phyloP scores from a whole-genome alignment of 2,329 filamentous ascomycete species.

The Aspergillus fumigatus region DNA sequence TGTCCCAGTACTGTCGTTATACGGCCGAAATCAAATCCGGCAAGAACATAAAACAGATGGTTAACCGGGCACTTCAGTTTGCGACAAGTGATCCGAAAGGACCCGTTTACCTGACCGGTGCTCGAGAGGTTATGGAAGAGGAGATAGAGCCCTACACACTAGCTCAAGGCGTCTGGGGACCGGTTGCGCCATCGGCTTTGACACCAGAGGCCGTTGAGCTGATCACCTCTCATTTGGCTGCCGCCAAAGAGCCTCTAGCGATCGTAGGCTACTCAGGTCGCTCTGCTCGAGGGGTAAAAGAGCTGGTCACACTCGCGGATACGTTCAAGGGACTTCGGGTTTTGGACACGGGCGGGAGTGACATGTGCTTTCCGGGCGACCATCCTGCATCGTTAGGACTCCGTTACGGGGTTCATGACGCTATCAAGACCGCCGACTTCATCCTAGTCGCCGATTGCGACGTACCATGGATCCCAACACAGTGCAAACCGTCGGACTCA shows the following conservation, averaged over 20 bases:
- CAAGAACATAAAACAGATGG: slow-evolving; percentile 82
- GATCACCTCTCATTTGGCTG: slow-evolving; percentile 42
- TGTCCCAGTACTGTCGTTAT: slow-evolving; percentile 82
- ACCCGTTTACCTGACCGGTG: slow-evolving; percentile 73
- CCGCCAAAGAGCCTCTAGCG: slow-evolving; percentile 46
- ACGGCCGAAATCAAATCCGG: slow-evolving; percentile 77
- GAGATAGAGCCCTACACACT: slow-evolving; percentile 71
- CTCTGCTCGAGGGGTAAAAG: slow-evolving; percentile 38
- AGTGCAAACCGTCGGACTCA: slow-evolving; percentile 53
- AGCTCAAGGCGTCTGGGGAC: slow-evolving; percentile 65
- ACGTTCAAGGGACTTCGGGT: slow-evolving; percentile 47
- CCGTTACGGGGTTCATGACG: slow-evolving; percentile 68
- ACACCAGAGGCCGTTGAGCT: slow-evolving; percentile 44
- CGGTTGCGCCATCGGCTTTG: slow-evolving; percentile 63
- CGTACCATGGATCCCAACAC: slow-evolving; percentile 88
- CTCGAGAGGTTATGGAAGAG: slow-evolving; percentile 79
- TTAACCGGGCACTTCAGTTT: slow-evolving; percentile 79
- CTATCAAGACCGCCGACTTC: slow-evolving; percentile 71
- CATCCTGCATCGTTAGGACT: slow-evolving; percentile 61
- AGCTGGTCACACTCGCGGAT: slow-evolving; percentile 46
- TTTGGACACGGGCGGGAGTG: slow-evolving; percentile 49
- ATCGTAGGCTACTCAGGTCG: slow-evolving; percentile 51
- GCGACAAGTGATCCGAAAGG: slow-evolving; percentile 72
- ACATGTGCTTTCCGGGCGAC: slow-evolving; percentile 48
- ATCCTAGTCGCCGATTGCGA: slow-evolving; percentile 86